A percentile compares a stretch with the other conserved stretches of the same genome.
phyloP scores from a whole-genome alignment of 225 moss, liverwort and hornwort species.

The Polytrichum commune region DNA sequence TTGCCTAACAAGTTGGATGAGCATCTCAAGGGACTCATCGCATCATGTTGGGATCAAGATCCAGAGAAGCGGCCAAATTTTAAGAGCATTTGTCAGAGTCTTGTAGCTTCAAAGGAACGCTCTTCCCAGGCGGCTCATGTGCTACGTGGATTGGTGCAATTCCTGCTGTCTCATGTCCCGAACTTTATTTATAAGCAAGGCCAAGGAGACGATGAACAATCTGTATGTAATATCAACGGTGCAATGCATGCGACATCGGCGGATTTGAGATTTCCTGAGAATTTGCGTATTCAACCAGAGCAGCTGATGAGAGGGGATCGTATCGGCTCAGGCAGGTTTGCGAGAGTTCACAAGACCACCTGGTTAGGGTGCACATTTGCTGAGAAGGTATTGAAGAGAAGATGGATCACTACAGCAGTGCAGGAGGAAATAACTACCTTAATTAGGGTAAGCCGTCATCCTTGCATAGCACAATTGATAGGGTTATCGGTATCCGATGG shows the following conservation, averaged over 20 bases:
- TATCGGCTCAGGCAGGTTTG: not conserved
- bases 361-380: conserved; percentile 16
- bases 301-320: not conserved
- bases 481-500: not conserved
- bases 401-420: not conserved
- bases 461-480: conserved; percentile 6
- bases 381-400: not conserved
- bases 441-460: conserved; percentile 3
- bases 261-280: not conserved
- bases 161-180: no score
- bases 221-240: no score
- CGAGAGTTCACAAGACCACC: conserved; percentile 5
- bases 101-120: no score
- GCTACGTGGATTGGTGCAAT: no score
- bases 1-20: conserved; percentile 5
- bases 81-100: not conserved
- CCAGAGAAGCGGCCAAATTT: not conserved
- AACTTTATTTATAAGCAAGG: no score
- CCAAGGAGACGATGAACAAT: no score
- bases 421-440: conserved; percentile 1
- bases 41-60: not conserved
- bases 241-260: no score
- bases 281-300: not conserved
- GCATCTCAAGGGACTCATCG: not conserved
- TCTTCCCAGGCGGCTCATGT: no score